A percentile compares a stretch with the other conserved stretches of the same genome.
Conservation (phyloP, 2,329 filamentous ascomycete species). For the Aspergillus puulaauensis region DNA sequence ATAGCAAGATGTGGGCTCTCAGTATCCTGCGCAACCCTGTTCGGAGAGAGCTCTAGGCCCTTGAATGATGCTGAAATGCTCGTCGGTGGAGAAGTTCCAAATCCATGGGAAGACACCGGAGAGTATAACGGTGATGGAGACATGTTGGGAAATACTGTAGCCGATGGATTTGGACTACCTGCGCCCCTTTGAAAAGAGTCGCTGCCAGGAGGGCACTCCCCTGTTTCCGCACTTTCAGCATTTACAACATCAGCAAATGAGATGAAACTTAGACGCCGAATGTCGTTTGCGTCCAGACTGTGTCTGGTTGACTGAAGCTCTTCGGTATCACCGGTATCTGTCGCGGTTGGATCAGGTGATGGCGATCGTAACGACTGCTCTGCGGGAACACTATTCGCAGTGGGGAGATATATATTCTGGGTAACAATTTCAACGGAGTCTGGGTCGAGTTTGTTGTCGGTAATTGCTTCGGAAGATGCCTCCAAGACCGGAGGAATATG, state of each 20-base stretch:
- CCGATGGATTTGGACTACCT: slow-evolving; percentile 29
- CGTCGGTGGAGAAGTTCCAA: slow-evolving; percentile 69
- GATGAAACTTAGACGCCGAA: slow-evolving; percentile 87
- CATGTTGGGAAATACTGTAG: slow-evolving; percentile 44
- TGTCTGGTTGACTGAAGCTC: slow-evolving; percentile 67
- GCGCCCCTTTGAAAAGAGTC: slow-evolving; percentile 63
- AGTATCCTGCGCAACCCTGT: slow-evolving; percentile 54
- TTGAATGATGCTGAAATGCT: slow-evolving; percentile 66
- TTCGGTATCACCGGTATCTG: slow-evolving; percentile 53
- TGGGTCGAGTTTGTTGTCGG: slow-evolving; percentile 73
- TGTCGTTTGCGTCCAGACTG: slow-evolving; percentile 72
- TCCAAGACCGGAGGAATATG: slow-evolving; percentile 89
- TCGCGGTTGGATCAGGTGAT: slow-evolving; percentile 54
- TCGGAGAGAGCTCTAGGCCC: slow-evolving; percentile 54
- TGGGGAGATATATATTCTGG: slow-evolving; percentile 79
- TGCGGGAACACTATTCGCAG: slow-evolving; percentile 61
- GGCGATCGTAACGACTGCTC: slow-evolving; percentile 37
- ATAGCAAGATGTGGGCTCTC: slow-evolving; percentile 61
- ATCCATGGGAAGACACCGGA: slow-evolving; percentile 69
- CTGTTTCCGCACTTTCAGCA: slow-evolving; percentile 55
- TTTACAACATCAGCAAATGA: slow-evolving; percentile 96
- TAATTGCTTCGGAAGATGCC: slow-evolving; percentile 88
- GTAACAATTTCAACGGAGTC: slow-evolving; percentile 93
- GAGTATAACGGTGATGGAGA: slow-evolving; percentile 81
- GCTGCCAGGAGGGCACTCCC: slow-evolving; percentile 52